These are phyloP conservation scores for Hansenula lynferdii DNA, from an alignment of 1,139 yeast species.

Conservation along the genomic window DNA sequence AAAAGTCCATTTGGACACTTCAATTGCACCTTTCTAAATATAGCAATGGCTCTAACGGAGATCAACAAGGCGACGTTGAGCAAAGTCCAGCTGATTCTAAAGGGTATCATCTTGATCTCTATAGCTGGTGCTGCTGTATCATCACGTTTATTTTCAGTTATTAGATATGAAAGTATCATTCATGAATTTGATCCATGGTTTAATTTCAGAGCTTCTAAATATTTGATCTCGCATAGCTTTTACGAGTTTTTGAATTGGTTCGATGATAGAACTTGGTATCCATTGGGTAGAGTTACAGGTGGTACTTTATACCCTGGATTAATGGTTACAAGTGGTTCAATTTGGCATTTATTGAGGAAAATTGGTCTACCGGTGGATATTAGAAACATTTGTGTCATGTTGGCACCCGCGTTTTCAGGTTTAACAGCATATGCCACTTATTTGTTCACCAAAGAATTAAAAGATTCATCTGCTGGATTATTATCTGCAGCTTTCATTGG, in stretches of 20 bases:
- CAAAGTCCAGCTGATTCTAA: constrained; percentile 35
- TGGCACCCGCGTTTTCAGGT: constrained; percentile 98
- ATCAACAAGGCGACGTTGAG: constrained; percentile 12
- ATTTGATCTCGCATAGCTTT: constrained; percentile 76
- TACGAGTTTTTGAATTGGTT: constrained; percentile 97
- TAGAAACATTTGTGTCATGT: constrained; percentile 89
- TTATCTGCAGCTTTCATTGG: constrained; percentile 94
- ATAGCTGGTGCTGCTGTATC: constrained; percentile 90
- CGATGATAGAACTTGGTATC: constrained; percentile 99
- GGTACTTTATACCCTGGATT: constrained; percentile 98
- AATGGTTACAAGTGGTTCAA: constrained; percentile 93
- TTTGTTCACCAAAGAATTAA: constrained; percentile 83
- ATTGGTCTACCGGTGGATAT: constrained; percentile 86
- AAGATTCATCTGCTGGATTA: constrained; percentile 85
- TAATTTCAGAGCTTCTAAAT: constrained; percentile 92
- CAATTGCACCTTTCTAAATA: not conserved
- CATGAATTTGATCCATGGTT: constrained; percentile 99
- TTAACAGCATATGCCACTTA: constrained; percentile 93
- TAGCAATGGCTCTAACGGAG: constrained; percentile 15
- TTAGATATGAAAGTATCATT: constrained; percentile 90
- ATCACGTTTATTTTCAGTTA: constrained; percentile 77
- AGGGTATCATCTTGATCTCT: constrained; percentile 59
- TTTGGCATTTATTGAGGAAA: constrained; percentile 69
- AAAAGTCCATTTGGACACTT: no score
- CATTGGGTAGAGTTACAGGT: constrained; percentile 97